Evolutionary conservation across 805 yeast genomes (phyloP).

Genomic region (Yamadazyma endophytica): DNA sequence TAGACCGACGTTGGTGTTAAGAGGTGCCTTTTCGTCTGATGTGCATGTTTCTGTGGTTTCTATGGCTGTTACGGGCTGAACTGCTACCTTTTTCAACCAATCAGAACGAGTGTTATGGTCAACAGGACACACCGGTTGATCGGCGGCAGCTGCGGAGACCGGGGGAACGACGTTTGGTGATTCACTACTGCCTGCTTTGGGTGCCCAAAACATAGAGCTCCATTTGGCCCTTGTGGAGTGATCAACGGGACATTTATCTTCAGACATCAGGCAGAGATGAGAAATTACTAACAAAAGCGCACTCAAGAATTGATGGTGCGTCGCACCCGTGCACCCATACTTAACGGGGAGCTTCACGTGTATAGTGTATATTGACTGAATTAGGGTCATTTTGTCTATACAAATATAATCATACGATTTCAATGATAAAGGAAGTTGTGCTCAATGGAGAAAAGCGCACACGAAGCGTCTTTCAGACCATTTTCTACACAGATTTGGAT

Average conservation of each 20-base stretch:
- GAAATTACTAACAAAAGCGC: too few relatives aligned
- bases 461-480: too few relatives aligned
- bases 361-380: too few relatives aligned
- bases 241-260: slow-evolving; percentile 50
- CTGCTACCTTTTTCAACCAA: slow-evolving; percentile 36
- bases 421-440: too few relatives aligned
- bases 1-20: slow-evolving; percentile 44
- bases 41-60: slow-evolving; percentile 18
- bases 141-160: slow-evolving; percentile 14
- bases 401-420: too few relatives aligned
- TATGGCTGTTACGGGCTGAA: slow-evolving; percentile 33
- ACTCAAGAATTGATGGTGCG: too few relatives aligned
- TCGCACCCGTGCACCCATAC: too few relatives aligned
- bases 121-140: slow-evolving; percentile 24
- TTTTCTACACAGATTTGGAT: too few relatives aligned
- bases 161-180: slow-evolving; percentile 7
- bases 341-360: too few relatives aligned
- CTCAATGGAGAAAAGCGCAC: too few relatives aligned
- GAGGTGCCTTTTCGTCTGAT: slow-evolving; percentile 15
- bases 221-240: slow-evolving; percentile 37
- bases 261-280: too few relatives aligned
- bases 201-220: slow-evolving; percentile 19
- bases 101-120: slow-evolving; percentile 28
- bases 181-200: slow-evolving; percentile 27
- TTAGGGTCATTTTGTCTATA: too few relatives aligned